Percentiles rank a stretch among this genome's conserved stretches.
These are phyloP conservation scores for Rhodosporidiobolus sp. DNA, from an alignment of 768 basidiomycete species.

Conservation along the genomic window DNA sequence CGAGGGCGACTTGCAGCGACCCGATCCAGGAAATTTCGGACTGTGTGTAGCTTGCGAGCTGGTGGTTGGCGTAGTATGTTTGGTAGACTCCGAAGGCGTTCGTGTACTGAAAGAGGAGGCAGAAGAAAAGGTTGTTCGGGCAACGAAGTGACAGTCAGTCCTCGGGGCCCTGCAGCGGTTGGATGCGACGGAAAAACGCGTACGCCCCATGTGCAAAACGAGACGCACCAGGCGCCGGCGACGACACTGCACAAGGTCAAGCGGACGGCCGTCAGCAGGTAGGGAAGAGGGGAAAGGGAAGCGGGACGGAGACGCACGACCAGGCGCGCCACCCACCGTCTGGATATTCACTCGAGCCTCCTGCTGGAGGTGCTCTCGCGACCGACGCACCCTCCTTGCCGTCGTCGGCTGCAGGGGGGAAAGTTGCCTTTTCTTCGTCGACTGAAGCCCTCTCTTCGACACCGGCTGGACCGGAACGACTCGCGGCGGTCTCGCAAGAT, in stretches of 20 bases:
- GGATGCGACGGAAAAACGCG: too few species aligned
- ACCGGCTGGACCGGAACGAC: neutral
- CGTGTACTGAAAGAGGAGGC: neutral
- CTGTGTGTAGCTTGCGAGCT: slow-evolving; percentile 23
- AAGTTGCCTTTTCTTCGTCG: too few species aligned
- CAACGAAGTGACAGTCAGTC: too few species aligned
- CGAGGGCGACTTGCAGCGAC: slow-evolving; percentile 55
- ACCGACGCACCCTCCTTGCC: neutral
- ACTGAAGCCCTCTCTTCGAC: neutral
- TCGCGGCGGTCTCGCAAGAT: neutral
- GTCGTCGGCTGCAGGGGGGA: too few species aligned
- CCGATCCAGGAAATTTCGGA: slow-evolving; percentile 53
- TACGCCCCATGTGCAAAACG: slow-evolving; percentile 1
- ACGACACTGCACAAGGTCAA: slow-evolving; percentile 29
- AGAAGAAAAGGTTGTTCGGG: neutral
- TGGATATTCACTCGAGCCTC: too few species aligned
- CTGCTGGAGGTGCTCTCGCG: neutral
- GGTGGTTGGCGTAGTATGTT: slow-evolving; percentile 32
- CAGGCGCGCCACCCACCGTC: slow-evolving; percentile 28
- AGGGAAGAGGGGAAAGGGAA: neutral
- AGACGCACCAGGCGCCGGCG: slow-evolving; percentile 35
- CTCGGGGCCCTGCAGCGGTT: too few species aligned
- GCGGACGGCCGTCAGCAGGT: neutral
- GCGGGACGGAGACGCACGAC: slow-evolving; percentile 17
- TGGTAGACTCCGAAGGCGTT: slow-evolving; percentile 39